Evolutionary conservation across 805 yeast genomes (phyloP).

Genomic region (Scheffersomyces ergatensis): DNA sequence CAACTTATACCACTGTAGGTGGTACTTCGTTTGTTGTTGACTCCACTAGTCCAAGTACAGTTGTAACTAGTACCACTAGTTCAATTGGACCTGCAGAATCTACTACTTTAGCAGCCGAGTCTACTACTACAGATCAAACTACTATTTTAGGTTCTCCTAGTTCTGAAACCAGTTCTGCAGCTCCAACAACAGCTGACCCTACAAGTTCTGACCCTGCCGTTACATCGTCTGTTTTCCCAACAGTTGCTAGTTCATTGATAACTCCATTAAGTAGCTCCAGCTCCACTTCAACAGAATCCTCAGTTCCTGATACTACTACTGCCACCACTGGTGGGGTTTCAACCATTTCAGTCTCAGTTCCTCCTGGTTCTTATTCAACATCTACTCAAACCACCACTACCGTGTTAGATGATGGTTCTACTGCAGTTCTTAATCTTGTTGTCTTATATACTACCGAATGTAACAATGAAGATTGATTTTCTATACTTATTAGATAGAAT

Average conservation of each 20-base stretch:
- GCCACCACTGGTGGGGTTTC: slow-evolving; percentile 1
- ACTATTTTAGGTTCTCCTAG: background rate
- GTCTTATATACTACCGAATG: slow-evolving; percentile 20
- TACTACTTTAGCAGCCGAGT: background rate
- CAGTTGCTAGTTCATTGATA: background rate
- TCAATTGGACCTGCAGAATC: background rate
- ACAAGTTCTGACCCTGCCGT: too few species aligned
- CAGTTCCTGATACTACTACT: slow-evolving; percentile 1
- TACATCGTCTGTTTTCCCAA: background rate
- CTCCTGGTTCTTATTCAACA: slow-evolving; percentile 17
- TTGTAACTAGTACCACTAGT: background rate
- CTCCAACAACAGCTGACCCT: slow-evolving; percentile 1
- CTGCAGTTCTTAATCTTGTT: slow-evolving; percentile 21
- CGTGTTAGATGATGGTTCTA: slow-evolving; percentile 12
- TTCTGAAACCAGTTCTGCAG: background rate
- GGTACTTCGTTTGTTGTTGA: slow-evolving; percentile 3
- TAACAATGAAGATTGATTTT: background rate
- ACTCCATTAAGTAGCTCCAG: background rate
- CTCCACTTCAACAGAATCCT: background rate
- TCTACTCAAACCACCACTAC: slow-evolving; percentile 15
- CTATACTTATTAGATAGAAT: too few species aligned
- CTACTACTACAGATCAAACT: background rate
- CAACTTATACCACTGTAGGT: slow-evolving; percentile 25
- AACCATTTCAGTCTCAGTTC: slow-evolving; percentile 11
- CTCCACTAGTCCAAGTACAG: slow-evolving; percentile 5